These are phyloP conservation scores for Paraleonurus japonicus DNA, from an alignment of 257 asterid species.

Conservation along the genomic window DNA sequence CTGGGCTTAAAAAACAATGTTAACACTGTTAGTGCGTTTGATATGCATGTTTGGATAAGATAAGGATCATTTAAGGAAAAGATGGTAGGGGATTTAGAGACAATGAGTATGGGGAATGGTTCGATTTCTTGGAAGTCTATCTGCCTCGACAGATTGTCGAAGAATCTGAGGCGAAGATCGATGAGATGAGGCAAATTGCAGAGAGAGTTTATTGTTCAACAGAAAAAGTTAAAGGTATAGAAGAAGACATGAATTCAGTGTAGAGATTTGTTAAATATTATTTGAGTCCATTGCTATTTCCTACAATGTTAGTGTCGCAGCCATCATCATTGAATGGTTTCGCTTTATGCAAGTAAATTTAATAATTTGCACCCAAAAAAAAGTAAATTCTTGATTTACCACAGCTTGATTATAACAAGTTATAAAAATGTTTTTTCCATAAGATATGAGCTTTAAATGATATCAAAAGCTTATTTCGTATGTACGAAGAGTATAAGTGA, in stretches of 20 bases:
- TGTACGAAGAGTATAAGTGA: too few species aligned
- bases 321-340: background rate
- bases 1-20: constrained; percentile 26
- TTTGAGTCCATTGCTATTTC: too few species aligned
- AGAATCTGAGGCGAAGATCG: too few species aligned
- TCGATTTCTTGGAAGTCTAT: constrained; percentile 50
- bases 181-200: constrained; percentile 48
- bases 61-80: too few species aligned
- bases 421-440: too few species aligned
- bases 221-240: constrained; percentile 38
- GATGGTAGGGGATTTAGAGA: constrained; percentile 44
- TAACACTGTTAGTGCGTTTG: constrained; percentile 9
- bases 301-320: background rate
- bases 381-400: too few species aligned
- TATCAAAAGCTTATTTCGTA: too few species aligned
- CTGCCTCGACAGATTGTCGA: constrained; percentile 64
- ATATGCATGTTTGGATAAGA: too few species aligned
- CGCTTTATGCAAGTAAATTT: background rate
- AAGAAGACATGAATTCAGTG: background rate
- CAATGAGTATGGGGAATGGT: constrained; percentile 67
- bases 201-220: constrained; percentile 56
- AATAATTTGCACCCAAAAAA: background rate
- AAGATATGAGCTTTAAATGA: too few species aligned
- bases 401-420: too few species aligned
- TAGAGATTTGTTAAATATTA: too few species aligned